phyloP scores from a whole-genome alignment of 2,329 filamentous ascomycete species.

The Cercospora citrullina region DNA sequence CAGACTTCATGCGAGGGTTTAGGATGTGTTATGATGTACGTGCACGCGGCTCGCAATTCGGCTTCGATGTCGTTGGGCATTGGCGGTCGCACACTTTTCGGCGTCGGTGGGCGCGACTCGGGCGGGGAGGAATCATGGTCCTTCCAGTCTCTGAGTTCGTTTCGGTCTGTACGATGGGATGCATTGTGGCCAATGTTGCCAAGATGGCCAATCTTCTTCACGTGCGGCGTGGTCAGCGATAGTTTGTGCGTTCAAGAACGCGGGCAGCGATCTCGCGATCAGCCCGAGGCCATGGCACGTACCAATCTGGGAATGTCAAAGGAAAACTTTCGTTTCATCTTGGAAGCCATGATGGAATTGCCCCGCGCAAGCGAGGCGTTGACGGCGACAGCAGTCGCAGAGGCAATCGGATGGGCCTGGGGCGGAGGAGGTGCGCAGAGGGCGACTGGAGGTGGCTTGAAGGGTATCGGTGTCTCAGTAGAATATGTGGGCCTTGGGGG shows the following conservation, averaged over 20 bases:
- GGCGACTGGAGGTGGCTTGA: constrained; percentile 12
- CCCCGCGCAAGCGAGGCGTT: background rate
- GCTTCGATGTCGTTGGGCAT: constrained; percentile 46
- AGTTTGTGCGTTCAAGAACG: background rate
- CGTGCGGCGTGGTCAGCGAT: constrained; percentile 7
- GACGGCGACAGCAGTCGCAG: background rate
- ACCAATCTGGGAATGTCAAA: constrained; percentile 46
- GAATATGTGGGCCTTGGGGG: constrained; percentile 11
- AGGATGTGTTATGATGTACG: constrained; percentile 44
- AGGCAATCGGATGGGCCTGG: background rate
- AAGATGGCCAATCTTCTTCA: constrained; percentile 12
- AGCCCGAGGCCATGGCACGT: constrained; percentile 24
- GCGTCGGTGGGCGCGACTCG: constrained; percentile 43
- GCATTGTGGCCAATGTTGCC: constrained; percentile 10
- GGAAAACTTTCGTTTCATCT: constrained; percentile 49
- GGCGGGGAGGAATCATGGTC: constrained; percentile 33
- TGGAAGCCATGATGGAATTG: constrained; percentile 12
- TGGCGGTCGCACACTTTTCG: constrained; percentile 46
- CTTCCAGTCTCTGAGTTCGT: constrained; percentile 28
- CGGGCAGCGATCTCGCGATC: background rate
- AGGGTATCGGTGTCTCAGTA: constrained; percentile 11
- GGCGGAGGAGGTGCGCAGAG: background rate
- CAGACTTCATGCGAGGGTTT: constrained; percentile 40
- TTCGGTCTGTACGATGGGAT: background rate
- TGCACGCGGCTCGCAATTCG: constrained; percentile 50